Percentiles rank a stretch among this genome's conserved stretches.
Conservation (phyloP, 495 filamentous ascomycete species). For the Pseudoneurospora amorphoporcata region DNA sequence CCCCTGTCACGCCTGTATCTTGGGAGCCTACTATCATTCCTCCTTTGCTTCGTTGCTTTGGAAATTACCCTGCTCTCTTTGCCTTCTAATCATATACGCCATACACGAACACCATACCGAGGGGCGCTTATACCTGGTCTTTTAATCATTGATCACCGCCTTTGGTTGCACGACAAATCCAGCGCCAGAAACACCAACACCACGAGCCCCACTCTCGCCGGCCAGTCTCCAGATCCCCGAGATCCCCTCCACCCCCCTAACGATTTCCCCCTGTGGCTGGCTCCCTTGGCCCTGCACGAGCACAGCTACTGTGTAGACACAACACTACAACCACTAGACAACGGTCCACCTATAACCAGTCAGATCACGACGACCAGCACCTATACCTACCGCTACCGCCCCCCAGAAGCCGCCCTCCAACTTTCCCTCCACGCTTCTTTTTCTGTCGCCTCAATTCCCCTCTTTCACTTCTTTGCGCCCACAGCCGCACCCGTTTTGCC, state of each 20-base stretch:
- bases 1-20: neutral
- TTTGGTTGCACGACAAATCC: neutral
- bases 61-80: neutral
- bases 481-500: conserved; percentile 2
- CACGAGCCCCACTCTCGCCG: neutral
- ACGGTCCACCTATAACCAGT: neutral
- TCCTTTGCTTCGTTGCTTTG: neutral
- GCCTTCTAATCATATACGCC: neutral
- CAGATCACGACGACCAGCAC: neutral
- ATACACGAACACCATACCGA: neutral
- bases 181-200: neutral
- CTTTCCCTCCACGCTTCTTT: neutral
- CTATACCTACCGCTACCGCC: neutral
- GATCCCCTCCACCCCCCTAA: neutral
- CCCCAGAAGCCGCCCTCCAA: neutral
- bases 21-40: neutral
- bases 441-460: neutral
- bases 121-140: neutral
- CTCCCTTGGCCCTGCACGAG: neutral
- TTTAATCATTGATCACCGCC: neutral
- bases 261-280: neutral
- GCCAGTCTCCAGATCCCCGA: neutral
- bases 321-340: neutral
- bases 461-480: conserved; percentile 2
- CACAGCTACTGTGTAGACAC: neutral